Conservation (phyloP, 2,329 filamentous ascomycete genomes). For the Penicillium sp. region DNA sequence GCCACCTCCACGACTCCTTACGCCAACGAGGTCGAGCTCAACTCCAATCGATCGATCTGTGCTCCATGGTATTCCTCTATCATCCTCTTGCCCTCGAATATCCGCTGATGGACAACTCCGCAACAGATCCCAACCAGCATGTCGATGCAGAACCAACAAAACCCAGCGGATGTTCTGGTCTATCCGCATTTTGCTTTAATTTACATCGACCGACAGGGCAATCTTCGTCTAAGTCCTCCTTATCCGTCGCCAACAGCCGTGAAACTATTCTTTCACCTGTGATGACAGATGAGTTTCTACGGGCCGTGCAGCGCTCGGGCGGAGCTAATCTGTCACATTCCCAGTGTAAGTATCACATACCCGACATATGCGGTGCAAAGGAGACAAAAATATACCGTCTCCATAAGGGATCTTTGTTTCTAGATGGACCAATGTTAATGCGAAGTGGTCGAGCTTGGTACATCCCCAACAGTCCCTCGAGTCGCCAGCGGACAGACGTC, state of each 20-base stretch:
- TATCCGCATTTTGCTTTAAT: slow-evolving; percentile 38
- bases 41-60: neutral
- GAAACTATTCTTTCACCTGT: slow-evolving; percentile 33
- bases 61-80: slow-evolving; percentile 10
- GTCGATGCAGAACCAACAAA: slow-evolving; percentile 27
- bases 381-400: too few relatives aligned
- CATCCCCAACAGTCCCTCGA: neutral
- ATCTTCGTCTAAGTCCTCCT: slow-evolving; percentile 35
- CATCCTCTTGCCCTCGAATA: neutral
- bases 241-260: slow-evolving; percentile 33
- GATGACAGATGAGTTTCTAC: slow-evolving; percentile 34
- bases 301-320: slow-evolving; percentile 33
- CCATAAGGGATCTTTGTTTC: too few relatives aligned
- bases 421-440: slow-evolving; percentile 6
- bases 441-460: slow-evolving; percentile 8
- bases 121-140: slow-evolving; percentile 18
- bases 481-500: slow-evolving; percentile 1
- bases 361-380: too few relatives aligned
- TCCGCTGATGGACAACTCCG: slow-evolving; percentile 14
- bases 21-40: slow-evolving; percentile 7
- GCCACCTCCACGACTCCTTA: neutral
- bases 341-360: slow-evolving; percentile 23
- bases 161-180: slow-evolving; percentile 24
- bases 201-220: slow-evolving; percentile 35
- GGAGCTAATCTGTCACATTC: slow-evolving; percentile 21